These are phyloP conservation scores for Termitomyces titanicus DNA, from an alignment of 768 basidiomycete genomes.

Conservation along the genomic window DNA sequence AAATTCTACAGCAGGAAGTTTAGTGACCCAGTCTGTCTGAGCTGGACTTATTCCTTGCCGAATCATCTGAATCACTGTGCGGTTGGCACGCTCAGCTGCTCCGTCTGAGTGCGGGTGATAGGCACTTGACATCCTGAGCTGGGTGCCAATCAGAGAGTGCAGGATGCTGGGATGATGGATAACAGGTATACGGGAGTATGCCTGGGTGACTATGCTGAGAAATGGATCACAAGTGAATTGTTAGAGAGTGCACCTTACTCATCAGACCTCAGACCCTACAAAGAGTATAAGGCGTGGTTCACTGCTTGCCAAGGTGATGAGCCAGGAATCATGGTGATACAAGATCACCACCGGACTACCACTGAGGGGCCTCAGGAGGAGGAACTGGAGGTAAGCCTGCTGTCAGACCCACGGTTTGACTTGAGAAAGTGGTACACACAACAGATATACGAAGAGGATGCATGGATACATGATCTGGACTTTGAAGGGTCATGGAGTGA, in stretches of 20 bases:
- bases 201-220: neutral
- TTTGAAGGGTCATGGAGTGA: neutral
- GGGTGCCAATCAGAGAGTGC: too few species aligned
- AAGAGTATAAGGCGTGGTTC: too few species aligned
- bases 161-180: fast-evolving
- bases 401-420: neutral
- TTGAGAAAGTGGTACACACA: neutral
- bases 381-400: neutral
- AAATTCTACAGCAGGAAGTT: too few species aligned
- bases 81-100: too few species aligned
- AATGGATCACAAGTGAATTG: neutral
- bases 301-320: too few species aligned
- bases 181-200: neutral
- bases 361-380: fast-evolving
- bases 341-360: neutral
- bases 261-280: too few species aligned
- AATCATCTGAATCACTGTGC: too few species aligned
- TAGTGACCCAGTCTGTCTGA: too few species aligned
- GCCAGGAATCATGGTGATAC: too few species aligned
- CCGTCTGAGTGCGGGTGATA: too few species aligned
- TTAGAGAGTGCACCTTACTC: neutral
- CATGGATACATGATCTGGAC: neutral
- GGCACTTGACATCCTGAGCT: too few species aligned
- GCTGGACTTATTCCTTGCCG: too few species aligned
- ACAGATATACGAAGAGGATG: neutral